Percentiles rank a stretch among this genome's conserved stretches.
Evolutionary conservation across 2,329 filamentous ascomycete genomes (phyloP).

Genomic region (Monosporascus sp.): DNA sequence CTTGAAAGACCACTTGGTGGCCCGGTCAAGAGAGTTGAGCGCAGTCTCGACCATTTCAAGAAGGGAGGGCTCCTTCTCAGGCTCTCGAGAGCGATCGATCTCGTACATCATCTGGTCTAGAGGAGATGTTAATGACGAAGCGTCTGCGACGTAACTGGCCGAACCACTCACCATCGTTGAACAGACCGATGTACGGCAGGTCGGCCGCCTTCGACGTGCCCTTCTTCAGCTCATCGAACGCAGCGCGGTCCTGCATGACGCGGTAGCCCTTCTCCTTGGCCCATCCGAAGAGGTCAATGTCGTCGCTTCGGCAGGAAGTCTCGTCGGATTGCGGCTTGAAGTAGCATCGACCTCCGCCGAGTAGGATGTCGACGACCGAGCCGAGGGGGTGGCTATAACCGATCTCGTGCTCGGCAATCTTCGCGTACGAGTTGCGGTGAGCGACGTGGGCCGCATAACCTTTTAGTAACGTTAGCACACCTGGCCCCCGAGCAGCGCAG

Average conservation of each 20-base stretch:
- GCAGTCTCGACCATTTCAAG: slow-evolving; percentile 34
- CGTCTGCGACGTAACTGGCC: background rate
- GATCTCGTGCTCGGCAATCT: slow-evolving; percentile 33
- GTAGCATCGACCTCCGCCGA: slow-evolving; percentile 35
- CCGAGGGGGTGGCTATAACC: slow-evolving; percentile 33
- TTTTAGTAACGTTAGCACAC: background rate
- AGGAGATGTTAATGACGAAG: background rate
- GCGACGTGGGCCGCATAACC: slow-evolving; percentile 29
- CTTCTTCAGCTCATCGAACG: slow-evolving; percentile 26
- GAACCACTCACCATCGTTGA: slow-evolving; percentile 28
- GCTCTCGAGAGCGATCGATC: slow-evolving; percentile 26
- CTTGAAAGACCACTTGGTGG: slow-evolving; percentile 24
- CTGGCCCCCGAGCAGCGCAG: too few species aligned
- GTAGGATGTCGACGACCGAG: slow-evolving; percentile 31
- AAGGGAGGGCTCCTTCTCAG: slow-evolving; percentile 30
- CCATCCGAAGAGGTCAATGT: slow-evolving; percentile 29
- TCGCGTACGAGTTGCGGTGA: slow-evolving; percentile 27
- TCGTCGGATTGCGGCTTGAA: slow-evolving; percentile 32
- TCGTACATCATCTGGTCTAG: slow-evolving; percentile 27
- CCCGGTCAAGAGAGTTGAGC: slow-evolving; percentile 29
- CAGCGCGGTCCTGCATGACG: slow-evolving; percentile 29
- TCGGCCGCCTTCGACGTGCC: slow-evolving; percentile 19
- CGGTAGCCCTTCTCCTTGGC: slow-evolving; percentile 29
- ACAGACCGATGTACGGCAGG: slow-evolving; percentile 33
- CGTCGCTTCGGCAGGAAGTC: slow-evolving; percentile 31